Conservation (phyloP, 768 basidiomycete species). For the Podaxis carcinomalis region DNA sequence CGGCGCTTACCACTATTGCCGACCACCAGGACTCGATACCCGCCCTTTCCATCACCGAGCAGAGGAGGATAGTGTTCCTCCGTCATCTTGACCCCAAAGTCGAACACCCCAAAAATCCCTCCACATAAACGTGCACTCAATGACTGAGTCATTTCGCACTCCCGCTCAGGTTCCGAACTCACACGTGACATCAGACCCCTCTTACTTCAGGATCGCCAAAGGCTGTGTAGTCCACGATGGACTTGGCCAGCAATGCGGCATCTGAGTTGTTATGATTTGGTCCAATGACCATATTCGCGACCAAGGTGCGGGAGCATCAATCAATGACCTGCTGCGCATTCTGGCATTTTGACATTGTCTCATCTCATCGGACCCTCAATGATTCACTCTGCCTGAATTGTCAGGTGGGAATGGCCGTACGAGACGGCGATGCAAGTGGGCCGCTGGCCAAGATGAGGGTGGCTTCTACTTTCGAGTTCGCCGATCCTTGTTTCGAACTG, state of each 20-base stretch:
- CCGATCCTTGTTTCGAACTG: background rate
- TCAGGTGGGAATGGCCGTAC: background rate
- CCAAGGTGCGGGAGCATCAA: background rate
- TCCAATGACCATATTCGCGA: background rate
- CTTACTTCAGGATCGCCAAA: background rate
- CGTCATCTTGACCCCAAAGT: background rate
- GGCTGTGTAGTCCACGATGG: background rate
- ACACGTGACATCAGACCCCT: background rate
- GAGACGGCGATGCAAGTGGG: background rate
- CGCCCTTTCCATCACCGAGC: conserved; percentile 32
- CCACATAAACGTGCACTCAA: background rate
- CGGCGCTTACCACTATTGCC: conserved; percentile 47
- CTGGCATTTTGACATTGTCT: conserved; percentile 4
- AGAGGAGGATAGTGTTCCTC: background rate
- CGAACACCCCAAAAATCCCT: background rate
- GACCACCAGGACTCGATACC: conserved; percentile 35
- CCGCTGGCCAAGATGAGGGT: background rate
- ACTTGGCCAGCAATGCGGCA: background rate
- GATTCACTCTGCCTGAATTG: background rate
- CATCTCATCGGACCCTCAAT: background rate
- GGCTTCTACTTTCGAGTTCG: background rate
- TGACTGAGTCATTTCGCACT: background rate
- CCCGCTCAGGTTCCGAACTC: background rate
- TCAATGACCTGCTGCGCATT: conserved; percentile 3
- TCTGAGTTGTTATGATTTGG: background rate